Evolutionary conservation across 2,329 filamentous ascomycete genomes (phyloP).

Genomic region (Laburnicola sp.): DNA sequence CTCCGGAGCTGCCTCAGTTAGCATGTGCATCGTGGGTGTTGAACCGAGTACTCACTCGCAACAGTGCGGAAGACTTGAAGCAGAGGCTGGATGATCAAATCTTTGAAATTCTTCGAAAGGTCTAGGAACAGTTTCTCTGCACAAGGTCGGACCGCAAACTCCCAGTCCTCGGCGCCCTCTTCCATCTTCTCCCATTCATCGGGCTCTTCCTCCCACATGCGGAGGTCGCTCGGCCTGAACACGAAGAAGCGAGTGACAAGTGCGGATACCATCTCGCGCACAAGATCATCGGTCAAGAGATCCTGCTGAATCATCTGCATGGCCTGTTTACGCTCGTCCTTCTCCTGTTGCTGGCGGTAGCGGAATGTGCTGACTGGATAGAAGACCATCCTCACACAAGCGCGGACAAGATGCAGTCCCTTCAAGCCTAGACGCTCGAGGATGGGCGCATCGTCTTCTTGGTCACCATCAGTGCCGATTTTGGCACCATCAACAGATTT

Average conservation of each 20-base stretch:
- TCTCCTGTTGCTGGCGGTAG: conserved; percentile 73
- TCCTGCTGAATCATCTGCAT: conserved; percentile 70
- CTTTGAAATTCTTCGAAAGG: conserved; percentile 84
- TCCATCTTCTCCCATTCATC: conserved; percentile 95
- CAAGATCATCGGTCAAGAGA: conserved; percentile 74
- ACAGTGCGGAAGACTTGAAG: conserved; percentile 81
- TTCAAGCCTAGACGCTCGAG: conserved; percentile 81
- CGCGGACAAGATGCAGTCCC: conserved; percentile 77
- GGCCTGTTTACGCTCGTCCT: conserved; percentile 73
- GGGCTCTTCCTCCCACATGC: conserved; percentile 91
- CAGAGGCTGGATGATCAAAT: conserved; percentile 75
- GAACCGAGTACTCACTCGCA: conserved; percentile 57
- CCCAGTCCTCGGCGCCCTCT: conserved; percentile 78
- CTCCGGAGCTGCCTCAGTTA: conserved; percentile 51
- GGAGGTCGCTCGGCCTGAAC: conserved; percentile 80
- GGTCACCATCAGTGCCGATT: conserved; percentile 52
- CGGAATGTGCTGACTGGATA: conserved; percentile 80
- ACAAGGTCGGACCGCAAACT: conserved; percentile 89
- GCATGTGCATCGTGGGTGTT: not conserved
- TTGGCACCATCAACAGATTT: conserved; percentile 46
- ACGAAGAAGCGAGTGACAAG: conserved; percentile 88
- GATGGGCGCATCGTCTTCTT: conserved; percentile 58
- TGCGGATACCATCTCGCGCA: conserved; percentile 78
- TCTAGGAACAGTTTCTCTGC: conserved; percentile 93
- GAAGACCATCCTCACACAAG: conserved; percentile 83